Evolutionary conservation across 306 rosid species (phyloP).

Genomic region (Rubus parviflorus): DNA sequence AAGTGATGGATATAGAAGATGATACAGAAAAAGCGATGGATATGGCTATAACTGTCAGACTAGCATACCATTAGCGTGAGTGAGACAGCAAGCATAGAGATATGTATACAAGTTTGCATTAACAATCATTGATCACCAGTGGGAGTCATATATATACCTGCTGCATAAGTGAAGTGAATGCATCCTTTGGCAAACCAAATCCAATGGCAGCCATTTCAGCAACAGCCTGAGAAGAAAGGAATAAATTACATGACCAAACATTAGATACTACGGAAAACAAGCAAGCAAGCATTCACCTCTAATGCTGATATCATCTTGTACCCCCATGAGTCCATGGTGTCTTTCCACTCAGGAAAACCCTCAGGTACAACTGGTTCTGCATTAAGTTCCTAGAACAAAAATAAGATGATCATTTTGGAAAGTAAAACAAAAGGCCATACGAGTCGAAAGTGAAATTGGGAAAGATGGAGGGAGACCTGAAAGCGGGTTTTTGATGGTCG

Average conservation of each 20-base stretch:
- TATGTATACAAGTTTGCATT: background rate
- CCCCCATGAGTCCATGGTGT: conserved; percentile 96
- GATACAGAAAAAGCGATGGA: background rate
- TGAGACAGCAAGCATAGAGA: background rate
- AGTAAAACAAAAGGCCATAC: background rate
- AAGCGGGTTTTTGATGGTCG: conserved; percentile 74
- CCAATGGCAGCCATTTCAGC: conserved; percentile 99
- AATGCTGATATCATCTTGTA: conserved; percentile 83
- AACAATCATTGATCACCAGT: conserved; percentile 11
- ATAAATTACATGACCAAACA: background rate
- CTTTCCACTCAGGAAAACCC: conserved; percentile 85
- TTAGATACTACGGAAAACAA: conserved; percentile 16
- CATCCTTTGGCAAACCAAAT: conserved; percentile 84
- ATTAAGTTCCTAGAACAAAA: conserved; percentile 69
- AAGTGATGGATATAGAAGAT: background rate
- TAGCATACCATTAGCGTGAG: background rate
- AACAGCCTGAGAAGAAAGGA: conserved; percentile 57
- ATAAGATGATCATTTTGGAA: background rate
- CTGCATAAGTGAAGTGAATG: conserved; percentile 91
- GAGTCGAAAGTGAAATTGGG: background rate
- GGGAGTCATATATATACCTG: conserved; percentile 34
- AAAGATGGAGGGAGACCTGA: no score
- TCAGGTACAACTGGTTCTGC: conserved; percentile 92
- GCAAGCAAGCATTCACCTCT: conserved; percentile 38
- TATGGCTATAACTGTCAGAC: background rate